Evolutionary conservation across 2,329 filamentous ascomycete species (phyloP).

Genomic region (Coniochaeta sp.): DNA sequence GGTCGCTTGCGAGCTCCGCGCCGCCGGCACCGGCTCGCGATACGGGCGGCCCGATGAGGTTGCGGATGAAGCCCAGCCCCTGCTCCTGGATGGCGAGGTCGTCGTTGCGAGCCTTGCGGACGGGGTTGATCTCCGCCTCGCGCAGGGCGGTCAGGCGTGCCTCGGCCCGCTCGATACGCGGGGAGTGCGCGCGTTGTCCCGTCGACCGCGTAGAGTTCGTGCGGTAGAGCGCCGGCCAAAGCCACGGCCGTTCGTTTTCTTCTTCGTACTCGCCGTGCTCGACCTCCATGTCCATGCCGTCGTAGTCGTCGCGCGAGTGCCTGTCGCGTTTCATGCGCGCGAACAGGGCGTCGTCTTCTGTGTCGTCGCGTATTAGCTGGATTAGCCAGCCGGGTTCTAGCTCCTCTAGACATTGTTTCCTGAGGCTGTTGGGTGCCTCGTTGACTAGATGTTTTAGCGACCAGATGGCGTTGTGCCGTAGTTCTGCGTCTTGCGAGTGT

Average conservation of each 20-base stretch:
- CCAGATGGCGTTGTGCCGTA: constrained; percentile 85
- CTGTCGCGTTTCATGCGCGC: constrained; percentile 15
- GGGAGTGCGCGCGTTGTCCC: constrained; percentile 23
- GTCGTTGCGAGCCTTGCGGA: constrained; percentile 63
- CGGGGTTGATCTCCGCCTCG: constrained; percentile 62
- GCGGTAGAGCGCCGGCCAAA: constrained; percentile 13
- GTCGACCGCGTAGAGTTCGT: constrained; percentile 10
- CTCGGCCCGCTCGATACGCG: constrained; percentile 41
- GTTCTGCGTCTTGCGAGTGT: constrained; percentile 68
- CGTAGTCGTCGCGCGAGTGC: constrained; percentile 28
- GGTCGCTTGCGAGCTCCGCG: constrained; percentile 42
- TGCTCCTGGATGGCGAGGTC: constrained; percentile 87
- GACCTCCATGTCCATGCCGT: constrained; percentile 44
- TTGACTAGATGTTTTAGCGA: constrained; percentile 85
- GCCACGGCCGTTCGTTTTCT: constrained; percentile 12
- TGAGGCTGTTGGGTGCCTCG: constrained; percentile 62
- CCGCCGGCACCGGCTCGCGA: constrained; percentile 14
- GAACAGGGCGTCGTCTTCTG: constrained; percentile 44
- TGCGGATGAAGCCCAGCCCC: constrained; percentile 81
- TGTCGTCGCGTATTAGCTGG: constrained; percentile 63
- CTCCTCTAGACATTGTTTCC: constrained; percentile 70
- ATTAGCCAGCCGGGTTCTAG: constrained; percentile 76
- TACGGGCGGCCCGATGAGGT: constrained; percentile 64
- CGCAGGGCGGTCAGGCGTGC: constrained; percentile 43
- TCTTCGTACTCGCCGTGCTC: constrained; percentile 29